Evolutionary conservation across 148 eudicot genomes (phyloP).

Genomic region (Rhododendron ferrugineum): DNA sequence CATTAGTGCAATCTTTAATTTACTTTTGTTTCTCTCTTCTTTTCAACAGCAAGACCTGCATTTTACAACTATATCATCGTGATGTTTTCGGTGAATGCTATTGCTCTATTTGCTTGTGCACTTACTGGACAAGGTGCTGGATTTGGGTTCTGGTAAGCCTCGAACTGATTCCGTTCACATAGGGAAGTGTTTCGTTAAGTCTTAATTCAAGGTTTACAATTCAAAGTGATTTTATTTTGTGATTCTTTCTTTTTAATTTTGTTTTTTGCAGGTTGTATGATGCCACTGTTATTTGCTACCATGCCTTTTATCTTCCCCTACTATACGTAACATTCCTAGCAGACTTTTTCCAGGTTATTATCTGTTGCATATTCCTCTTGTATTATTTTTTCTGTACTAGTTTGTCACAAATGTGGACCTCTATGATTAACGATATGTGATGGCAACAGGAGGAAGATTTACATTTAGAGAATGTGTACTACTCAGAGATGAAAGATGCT

Average conservation of each 20-base stretch:
- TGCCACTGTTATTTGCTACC: constrained; percentile 54
- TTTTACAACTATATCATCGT: constrained; percentile 56
- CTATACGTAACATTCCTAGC: constrained; percentile 61
- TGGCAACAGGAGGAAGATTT: constrained; percentile 54
- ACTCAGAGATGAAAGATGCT: constrained; percentile 82
- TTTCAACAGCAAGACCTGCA: constrained; percentile 60
- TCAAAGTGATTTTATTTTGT: not conserved
- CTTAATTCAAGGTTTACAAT: not conserved
- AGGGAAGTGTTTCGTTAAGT: too few relatives aligned
- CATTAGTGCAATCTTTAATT: not conserved
- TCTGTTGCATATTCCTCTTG: not conserved
- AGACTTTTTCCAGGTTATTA: constrained; percentile 60
- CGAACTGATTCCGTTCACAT: not conserved
- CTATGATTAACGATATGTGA: not conserved
- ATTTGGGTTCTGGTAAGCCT: constrained; percentile 44
- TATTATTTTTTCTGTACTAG: not conserved
- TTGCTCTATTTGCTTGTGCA: constrained; percentile 53
- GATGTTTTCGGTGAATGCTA: constrained; percentile 48
- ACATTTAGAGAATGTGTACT: constrained; percentile 62
- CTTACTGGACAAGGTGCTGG: constrained; percentile 59
- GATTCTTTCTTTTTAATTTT: constrained; percentile 3
- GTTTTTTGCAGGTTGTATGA: constrained; percentile 49
- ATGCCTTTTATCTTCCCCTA: constrained; percentile 64
- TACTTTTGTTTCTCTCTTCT: not conserved
- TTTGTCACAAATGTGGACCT: not conserved